Evolutionary conservation across 495 filamentous ascomycete species (phyloP).

Genomic region (Aspergillus cristatus): DNA sequence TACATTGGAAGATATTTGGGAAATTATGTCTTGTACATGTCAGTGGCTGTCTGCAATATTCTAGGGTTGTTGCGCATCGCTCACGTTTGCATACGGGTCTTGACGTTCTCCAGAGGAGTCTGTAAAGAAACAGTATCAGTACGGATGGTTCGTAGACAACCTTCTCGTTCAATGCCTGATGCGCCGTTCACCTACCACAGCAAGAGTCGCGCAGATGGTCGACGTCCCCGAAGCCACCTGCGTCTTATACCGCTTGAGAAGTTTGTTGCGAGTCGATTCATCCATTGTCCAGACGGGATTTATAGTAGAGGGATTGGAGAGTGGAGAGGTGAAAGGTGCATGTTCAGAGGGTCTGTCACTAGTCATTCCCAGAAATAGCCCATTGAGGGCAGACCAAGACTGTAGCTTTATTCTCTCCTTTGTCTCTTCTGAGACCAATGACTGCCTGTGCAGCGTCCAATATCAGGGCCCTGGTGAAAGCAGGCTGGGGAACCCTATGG

Average conservation of each 20-base stretch:
- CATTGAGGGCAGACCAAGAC: constrained; percentile 26
- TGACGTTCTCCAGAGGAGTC: constrained; percentile 41
- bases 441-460: no score
- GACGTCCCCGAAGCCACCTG: constrained; percentile 38
- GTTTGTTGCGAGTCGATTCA: constrained; percentile 27
- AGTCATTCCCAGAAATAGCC: constrained; percentile 34
- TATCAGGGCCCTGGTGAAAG: constrained; percentile 1
- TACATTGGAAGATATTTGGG: constrained; percentile 30
- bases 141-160: neutral
- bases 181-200: constrained; percentile 32
- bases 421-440: no score
- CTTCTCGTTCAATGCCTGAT: neutral
- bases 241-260: constrained; percentile 38
- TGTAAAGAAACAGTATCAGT: constrained; percentile 8
- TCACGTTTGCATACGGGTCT: constrained; percentile 45
- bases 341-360: constrained; percentile 35
- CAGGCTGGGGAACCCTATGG: constrained; percentile 43
- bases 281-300: constrained; percentile 31
- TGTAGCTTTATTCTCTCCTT: no score
- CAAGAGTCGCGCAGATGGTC: constrained; percentile 35
- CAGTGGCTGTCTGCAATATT: neutral
- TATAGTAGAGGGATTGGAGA: constrained; percentile 18
- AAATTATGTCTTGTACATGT: constrained; percentile 31
- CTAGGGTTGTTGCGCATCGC: constrained; percentile 2
- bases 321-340: constrained; percentile 26